These are phyloP conservation scores for Mortierella sp. DNA, from an alignment of 371 early-diverging fungal genomes.

Conservation along the genomic window DNA sequence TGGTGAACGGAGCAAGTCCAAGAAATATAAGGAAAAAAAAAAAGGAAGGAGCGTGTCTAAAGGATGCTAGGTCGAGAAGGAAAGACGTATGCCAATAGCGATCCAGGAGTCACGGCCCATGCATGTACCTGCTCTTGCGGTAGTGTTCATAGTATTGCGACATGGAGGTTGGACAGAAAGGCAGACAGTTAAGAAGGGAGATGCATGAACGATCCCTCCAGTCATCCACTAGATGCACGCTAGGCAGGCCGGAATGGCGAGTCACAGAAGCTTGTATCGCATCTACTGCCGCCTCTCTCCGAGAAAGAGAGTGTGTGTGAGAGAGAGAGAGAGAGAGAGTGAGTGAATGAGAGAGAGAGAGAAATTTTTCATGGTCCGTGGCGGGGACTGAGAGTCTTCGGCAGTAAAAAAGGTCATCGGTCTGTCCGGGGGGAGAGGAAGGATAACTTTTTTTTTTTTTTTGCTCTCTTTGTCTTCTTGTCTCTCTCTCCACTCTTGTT, in stretches of 20 bases:
- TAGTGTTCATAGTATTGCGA: slow-evolving; percentile 75
- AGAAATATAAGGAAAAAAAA: background rate
- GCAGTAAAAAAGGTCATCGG: too few species aligned
- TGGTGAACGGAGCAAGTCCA: background rate
- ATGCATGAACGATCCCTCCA: too few species aligned
- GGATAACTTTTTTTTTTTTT: background rate
- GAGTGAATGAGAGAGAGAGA: too few species aligned
- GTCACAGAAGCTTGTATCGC: too few species aligned
- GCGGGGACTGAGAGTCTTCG: too few species aligned
- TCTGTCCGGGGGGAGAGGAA: too few species aligned
- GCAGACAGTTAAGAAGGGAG: background rate
- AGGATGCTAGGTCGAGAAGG: background rate
- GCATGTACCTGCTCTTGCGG: slow-evolving; percentile 57
- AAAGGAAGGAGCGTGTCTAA: background rate
- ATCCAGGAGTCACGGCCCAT: background rate
- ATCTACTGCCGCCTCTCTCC: too few species aligned
- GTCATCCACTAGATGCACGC: too few species aligned
- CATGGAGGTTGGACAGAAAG: slow-evolving; percentile 39
- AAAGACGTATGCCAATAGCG: background rate
- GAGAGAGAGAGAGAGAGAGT: background rate
- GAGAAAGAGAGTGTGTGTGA: background rate
- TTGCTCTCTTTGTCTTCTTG: background rate
- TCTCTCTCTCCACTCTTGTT: background rate
- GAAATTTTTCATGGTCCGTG: too few species aligned
- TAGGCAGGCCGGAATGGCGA: too few species aligned